These are phyloP conservation scores for Hypoxylon perforatum DNA, from an alignment of 495 filamentous ascomycete genomes.

Conservation along the genomic window DNA sequence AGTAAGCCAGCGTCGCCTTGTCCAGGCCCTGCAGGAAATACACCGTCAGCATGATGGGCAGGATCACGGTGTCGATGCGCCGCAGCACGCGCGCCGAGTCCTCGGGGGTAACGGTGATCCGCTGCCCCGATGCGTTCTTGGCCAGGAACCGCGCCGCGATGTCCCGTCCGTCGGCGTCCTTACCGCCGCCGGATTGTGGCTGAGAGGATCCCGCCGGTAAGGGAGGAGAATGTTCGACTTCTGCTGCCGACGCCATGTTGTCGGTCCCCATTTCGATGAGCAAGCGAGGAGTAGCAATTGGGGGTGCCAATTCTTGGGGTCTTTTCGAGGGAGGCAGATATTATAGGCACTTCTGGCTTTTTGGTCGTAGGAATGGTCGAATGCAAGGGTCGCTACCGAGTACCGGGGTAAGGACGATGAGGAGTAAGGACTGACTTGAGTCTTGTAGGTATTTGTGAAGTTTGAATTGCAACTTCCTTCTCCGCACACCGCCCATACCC, in stretches of 20 bases:
- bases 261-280: slow-evolving; percentile 16
- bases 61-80: slow-evolving; percentile 51
- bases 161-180: slow-evolving; percentile 15
- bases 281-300: neutral
- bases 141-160: slow-evolving; percentile 29
- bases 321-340: too few relatives aligned
- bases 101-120: slow-evolving; percentile 21
- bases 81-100: slow-evolving; percentile 38
- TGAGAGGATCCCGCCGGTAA: neutral
- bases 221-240: slow-evolving; percentile 7
- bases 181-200: neutral
- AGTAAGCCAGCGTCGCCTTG: slow-evolving; percentile 54
- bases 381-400: slow-evolving; percentile 8
- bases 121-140: slow-evolving; percentile 19
- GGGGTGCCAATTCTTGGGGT: neutral
- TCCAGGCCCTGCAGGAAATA: slow-evolving; percentile 58
- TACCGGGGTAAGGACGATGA: slow-evolving; percentile 25
- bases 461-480: neutral
- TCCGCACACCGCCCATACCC: slow-evolving; percentile 2
- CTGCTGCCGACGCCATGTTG: neutral
- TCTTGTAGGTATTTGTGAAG: neutral
- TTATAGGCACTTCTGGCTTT: neutral
- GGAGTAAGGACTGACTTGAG: slow-evolving; percentile 13
- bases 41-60: slow-evolving; percentile 52
- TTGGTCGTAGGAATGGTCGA: neutral